A percentile compares a stretch with the other conserved stretches of the same genome.
Evolutionary conservation across 139 green algal genomes (phyloP).

Genomic region (Ettlia oleoabundans): DNA sequence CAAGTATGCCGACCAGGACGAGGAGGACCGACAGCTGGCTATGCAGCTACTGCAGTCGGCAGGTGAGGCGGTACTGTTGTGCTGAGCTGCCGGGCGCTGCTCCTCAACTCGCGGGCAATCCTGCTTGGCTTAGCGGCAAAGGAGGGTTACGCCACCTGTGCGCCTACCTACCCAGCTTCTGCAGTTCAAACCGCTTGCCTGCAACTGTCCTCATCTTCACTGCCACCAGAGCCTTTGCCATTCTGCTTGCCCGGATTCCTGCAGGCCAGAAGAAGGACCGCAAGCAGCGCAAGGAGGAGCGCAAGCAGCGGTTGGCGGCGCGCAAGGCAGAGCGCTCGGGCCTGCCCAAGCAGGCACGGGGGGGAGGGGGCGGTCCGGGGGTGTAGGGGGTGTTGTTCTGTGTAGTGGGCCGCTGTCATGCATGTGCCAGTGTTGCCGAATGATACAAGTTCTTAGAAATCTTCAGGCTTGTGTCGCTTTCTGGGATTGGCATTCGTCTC

Average conservation of each 20-base stretch:
- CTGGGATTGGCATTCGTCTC: not conserved
- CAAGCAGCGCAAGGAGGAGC: slow-evolving; percentile 62
- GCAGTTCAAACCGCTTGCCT: no score
- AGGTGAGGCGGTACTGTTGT: slow-evolving; percentile 48
- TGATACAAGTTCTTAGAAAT: no score
- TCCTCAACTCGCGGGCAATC: no score
- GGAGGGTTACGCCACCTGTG: no score
- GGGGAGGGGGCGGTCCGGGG: not conserved
- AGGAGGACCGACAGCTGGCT: slow-evolving; percentile 88
- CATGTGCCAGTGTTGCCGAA: no score
- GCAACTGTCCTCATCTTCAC: no score
- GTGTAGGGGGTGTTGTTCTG: not conserved
- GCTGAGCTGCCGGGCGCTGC: not conserved
- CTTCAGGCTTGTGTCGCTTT: no score
- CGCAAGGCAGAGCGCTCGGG: slow-evolving; percentile 29
- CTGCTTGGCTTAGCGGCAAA: no score
- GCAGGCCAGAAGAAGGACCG: slow-evolving; percentile 73
- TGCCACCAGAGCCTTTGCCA: no score
- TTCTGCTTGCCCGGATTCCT: not conserved
- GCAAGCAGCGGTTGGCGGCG: slow-evolving; percentile 69
- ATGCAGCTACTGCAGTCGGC: slow-evolving; percentile 66
- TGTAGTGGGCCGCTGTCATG: no score
- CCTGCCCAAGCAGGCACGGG: slow-evolving; percentile 27
- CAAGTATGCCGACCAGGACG: slow-evolving; percentile 94
- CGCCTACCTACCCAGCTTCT: no score